Conservation (phyloP, 148 eudicot species). For the Gaultheria prostrata region DNA sequence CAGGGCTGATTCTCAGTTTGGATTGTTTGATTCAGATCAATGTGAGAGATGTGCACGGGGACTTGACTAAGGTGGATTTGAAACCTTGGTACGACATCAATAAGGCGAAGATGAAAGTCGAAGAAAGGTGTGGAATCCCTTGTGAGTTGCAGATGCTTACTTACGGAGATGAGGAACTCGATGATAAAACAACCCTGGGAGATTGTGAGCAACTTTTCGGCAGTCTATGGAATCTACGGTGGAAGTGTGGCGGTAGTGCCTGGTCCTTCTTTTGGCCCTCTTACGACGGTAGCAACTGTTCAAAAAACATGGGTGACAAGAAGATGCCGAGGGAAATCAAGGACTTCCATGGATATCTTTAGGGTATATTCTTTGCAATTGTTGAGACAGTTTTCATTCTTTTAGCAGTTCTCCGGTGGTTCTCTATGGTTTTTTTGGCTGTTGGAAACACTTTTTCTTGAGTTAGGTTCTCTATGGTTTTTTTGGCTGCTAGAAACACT, state of each 20-base stretch:
- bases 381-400: not conserved
- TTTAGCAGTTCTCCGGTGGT: not conserved
- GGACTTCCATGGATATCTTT: not conserved
- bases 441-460: not conserved
- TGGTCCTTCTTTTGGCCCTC: not conserved
- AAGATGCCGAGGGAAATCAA: not conserved
- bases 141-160: not conserved
- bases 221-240: not conserved
- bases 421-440: not conserved
- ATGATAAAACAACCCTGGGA: not conserved
- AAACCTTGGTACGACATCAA: not conserved
- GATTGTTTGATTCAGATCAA: not conserved
- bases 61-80: not conserved
- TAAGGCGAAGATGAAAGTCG: not conserved
- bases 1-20: not conserved
- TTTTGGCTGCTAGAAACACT: not conserved
- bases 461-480: not conserved
- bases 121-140: conserved; percentile 7
- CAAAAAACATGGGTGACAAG: not conserved
- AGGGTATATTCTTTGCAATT: not conserved
- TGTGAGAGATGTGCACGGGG: not conserved
- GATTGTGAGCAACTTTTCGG: not conserved
- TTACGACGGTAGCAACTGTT: not conserved
- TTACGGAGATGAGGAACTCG: not conserved
- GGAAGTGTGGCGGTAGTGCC: not conserved